phyloP scores from a whole-genome alignment of 805 yeast genomes.

The Sugiyamaella floridensis region DNA sequence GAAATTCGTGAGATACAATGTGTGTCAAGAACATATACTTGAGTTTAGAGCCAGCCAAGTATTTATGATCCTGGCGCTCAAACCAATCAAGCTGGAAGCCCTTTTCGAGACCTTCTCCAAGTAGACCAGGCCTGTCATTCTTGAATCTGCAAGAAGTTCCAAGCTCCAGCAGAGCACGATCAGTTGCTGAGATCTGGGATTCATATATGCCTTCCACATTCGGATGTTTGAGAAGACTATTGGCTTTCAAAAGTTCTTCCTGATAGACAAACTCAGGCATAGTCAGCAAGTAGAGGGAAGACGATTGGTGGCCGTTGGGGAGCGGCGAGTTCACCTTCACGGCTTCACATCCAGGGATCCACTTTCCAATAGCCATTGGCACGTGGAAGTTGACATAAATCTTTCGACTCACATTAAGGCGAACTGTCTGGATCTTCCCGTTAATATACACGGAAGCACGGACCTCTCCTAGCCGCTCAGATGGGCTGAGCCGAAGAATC shows the following conservation, averaged over 20 bases:
- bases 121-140: slow-evolving; percentile 65
- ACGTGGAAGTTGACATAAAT: slow-evolving; percentile 54
- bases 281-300: slow-evolving; percentile 51
- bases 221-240: slow-evolving; percentile 57
- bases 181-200: slow-evolving; percentile 55
- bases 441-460: slow-evolving; percentile 64
- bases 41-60: slow-evolving; percentile 49
- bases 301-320: slow-evolving; percentile 55
- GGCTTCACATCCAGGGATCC: slow-evolving; percentile 46
- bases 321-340: slow-evolving; percentile 54
- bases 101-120: slow-evolving; percentile 76
- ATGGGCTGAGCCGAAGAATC: slow-evolving; percentile 54
- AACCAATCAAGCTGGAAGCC: slow-evolving; percentile 68
- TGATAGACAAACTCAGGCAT: slow-evolving; percentile 61
- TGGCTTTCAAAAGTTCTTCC: slow-evolving; percentile 50
- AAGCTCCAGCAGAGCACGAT: slow-evolving; percentile 69
- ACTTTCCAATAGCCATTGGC: slow-evolving; percentile 32
- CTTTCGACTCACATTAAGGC: slow-evolving; percentile 66
- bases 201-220: slow-evolving; percentile 69
- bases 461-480: slow-evolving; percentile 58
- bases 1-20: slow-evolving; percentile 64
- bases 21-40: slow-evolving; percentile 63
- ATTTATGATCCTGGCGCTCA: slow-evolving; percentile 34
- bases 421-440: slow-evolving; percentile 65
- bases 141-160: slow-evolving; percentile 71